A percentile compares a stretch with the other conserved stretches of the same genome.
Evolutionary conservation across 2,329 filamentous ascomycete genomes (phyloP).

Genomic region (Diaporthe caulivora): DNA sequence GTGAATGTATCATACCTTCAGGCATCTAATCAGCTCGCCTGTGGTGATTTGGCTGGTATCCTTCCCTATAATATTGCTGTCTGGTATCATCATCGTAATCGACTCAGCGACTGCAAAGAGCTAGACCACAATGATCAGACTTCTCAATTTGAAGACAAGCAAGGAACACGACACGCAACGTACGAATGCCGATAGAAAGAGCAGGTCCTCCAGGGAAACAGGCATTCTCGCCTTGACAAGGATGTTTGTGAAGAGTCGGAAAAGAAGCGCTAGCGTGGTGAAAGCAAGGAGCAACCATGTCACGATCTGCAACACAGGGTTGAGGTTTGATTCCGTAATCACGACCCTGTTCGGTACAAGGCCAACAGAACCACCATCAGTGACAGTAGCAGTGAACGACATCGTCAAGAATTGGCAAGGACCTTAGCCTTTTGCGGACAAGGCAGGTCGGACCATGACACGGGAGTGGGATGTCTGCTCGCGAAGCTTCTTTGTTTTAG

Average conservation of each 20-base stretch:
- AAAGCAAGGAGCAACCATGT: not conserved
- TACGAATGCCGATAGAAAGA: slow-evolving; percentile 7
- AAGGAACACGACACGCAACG: not conserved
- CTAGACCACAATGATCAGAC: not conserved
- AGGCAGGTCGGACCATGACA: not conserved
- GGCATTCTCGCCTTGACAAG: not conserved
- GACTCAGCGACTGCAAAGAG: not conserved
- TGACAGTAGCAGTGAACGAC: not conserved
- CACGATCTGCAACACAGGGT: not conserved
- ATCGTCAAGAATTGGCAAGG: not conserved
- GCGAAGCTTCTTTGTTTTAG: too few species aligned
- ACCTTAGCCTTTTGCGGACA: not conserved
- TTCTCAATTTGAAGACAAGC: not conserved
- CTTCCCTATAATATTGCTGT: not conserved
- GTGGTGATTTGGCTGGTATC: not conserved
- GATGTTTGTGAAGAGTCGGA: slow-evolving; percentile 4
- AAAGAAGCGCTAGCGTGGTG: not conserved
- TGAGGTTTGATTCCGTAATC: not conserved
- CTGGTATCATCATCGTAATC: not conserved
- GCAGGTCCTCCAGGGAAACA: not conserved
- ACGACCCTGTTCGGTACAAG: not conserved
- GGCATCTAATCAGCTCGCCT: not conserved
- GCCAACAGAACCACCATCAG: not conserved
- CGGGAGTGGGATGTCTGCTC: not conserved
- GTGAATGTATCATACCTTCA: not conserved